Evolutionary conservation across 192 early-diverging fungal species (phyloP).

Genomic region (Obelidium mucronatum): DNA sequence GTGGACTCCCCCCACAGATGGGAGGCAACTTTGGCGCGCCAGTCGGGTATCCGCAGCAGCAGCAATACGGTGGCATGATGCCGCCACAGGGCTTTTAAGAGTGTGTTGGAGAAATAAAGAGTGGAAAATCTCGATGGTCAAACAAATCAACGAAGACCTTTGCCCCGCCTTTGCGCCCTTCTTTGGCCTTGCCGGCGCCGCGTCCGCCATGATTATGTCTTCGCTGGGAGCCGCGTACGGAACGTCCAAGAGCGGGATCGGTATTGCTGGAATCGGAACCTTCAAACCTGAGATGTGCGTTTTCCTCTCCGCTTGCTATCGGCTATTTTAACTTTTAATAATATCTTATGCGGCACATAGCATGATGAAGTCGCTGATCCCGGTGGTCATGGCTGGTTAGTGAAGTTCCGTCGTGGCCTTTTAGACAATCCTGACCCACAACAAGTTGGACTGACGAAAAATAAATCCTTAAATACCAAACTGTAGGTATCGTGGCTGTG

Average conservation of each 20-base stretch:
- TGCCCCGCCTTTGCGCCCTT: constrained; percentile 95
- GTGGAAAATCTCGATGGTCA: too few species aligned
- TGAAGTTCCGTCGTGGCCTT: constrained; percentile 2
- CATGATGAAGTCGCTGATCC: constrained; percentile 75
- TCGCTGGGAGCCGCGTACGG: constrained; percentile 94
- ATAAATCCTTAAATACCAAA: too few species aligned
- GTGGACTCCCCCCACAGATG: neutral
- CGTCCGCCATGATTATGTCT: constrained; percentile 86
- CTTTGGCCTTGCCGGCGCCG: constrained; percentile 94
- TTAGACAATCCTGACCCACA: neutral
- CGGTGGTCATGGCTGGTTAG: constrained; percentile 87
- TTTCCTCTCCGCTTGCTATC: neutral
- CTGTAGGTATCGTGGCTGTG: constrained; percentile 91
- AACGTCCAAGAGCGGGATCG: constrained; percentile 96
- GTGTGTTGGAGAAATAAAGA: neutral
- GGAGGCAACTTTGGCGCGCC: constrained; percentile 8
- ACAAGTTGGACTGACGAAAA: neutral
- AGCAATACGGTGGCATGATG: constrained; percentile 7
- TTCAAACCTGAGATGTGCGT: constrained; percentile 84
- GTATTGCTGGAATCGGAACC: constrained; percentile 93
- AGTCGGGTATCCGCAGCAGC: constrained; percentile 13
- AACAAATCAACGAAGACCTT: constrained; percentile 5
- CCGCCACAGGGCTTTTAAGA: constrained; percentile 28
- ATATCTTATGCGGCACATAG: neutral
- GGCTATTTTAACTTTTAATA: too few species aligned